Conservation (phyloP, 1,139 yeast genomes). For the Groenewaldozyma auringiensis region DNA sequence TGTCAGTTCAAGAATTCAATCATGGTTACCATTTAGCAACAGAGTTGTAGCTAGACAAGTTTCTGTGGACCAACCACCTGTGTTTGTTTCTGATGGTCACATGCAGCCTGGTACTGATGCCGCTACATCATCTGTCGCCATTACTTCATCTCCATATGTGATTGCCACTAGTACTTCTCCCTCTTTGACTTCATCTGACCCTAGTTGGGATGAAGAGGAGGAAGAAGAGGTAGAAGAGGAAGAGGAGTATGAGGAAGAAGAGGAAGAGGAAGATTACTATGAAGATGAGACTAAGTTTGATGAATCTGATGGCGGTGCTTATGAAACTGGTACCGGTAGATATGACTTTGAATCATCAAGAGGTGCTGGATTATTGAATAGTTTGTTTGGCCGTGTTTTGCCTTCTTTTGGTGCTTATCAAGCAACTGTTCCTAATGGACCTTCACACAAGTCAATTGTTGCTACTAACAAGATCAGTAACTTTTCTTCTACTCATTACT, state of each 20-base stretch:
- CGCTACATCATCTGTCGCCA: not conserved
- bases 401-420: not conserved
- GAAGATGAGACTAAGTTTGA: not conserved
- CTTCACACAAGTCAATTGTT: not conserved
- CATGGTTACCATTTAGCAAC: not conserved
- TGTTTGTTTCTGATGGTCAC: constrained; percentile 1
- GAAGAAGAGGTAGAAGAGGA: not conserved
- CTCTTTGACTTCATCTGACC: not conserved
- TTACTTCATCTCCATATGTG: not conserved
- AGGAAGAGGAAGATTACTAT: not conserved
- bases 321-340: not conserved
- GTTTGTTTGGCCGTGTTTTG: not conserved
- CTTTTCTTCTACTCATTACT: not conserved
- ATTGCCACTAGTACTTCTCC: not conserved
- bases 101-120: not conserved
- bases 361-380: not conserved
- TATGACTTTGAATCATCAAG: not conserved
- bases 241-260: not conserved
- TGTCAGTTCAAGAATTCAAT: not conserved
- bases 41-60: constrained; percentile 1
- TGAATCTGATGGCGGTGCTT: not conserved
- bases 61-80: not conserved
- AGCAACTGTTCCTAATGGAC: not conserved
- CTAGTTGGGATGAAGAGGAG: not conserved
- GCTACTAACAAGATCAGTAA: no score